These are phyloP conservation scores for Raddia guianensis DNA, from an alignment of 176 grass and related monocot species.

Conservation along the genomic window DNA sequence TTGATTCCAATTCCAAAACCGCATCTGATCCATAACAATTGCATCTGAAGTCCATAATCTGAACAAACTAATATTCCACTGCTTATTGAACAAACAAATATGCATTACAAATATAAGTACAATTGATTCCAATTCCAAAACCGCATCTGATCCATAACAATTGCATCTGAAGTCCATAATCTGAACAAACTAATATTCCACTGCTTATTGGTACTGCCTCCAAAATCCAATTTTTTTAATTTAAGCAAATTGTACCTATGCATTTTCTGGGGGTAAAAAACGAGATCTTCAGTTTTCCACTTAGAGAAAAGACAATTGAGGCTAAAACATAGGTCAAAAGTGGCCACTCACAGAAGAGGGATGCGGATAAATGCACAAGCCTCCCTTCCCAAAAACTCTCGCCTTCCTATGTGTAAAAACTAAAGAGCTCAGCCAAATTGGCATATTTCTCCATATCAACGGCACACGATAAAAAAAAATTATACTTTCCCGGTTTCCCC, in stretches of 20 bases:
- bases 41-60: not conserved
- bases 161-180: not conserved
- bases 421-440: not conserved
- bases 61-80: not conserved
- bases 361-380: not conserved
- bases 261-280: not conserved
- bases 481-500: not conserved
- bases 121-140: not conserved
- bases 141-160: not conserved
- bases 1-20: not conserved
- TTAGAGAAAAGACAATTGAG: not conserved
- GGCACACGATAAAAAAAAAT: not conserved
- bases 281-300: not conserved
- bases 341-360: not conserved
- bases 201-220: not conserved
- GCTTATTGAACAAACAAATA: not conserved
- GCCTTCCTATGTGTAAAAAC: not conserved
- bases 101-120: not conserved
- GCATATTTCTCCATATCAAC: not conserved
- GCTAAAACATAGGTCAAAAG: not conserved
- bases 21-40: not conserved
- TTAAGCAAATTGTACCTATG: not conserved
- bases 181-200: not conserved
- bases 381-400: not conserved
- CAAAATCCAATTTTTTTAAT: slow-evolving; percentile 5